Base-by-base conservation (phyloP, 2,329 filamentous ascomycete genomes). In the Samsoniella hepiali region DNA sequence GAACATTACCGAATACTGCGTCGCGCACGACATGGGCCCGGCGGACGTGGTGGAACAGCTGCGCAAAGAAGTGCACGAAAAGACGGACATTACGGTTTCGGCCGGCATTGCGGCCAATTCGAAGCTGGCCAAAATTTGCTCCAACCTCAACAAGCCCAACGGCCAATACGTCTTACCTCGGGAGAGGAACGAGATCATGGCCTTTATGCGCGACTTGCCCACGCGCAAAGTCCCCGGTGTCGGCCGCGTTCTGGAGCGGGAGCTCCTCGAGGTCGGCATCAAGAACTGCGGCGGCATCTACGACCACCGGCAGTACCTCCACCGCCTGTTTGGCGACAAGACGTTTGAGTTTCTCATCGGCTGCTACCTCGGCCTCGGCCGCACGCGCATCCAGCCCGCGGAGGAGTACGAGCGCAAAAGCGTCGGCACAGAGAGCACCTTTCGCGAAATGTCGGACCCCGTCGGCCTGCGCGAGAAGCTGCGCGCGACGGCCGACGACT, bases 111-210 rank as follows among this genome's bases (percentile, higher is more conserved):
- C 93, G 1, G 90, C 92, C 1, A 99, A 99, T 74, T 89, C 93
- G 0, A 94, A 93, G 72, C 81, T 99, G 15, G 94, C 95, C 36
- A 99, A 99, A 76, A 97, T 99, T 38, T 92, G 90, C 69, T 96
- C 92, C 22, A 97, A 99, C 72, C 86, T 90, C 74, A 97, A 98
- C 76, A 99, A 99, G 72, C 95, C 95, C 0, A 96, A 99, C 69
- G 95, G 95, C 0, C 95, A 98, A 72, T 98, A 90, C 69, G 77
- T 85, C 10, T 79, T 98, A 1, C 83, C 89, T 0, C 90, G 83
- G 59, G 88, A 96, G 47, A 84, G 93, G 10, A 77, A 79, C 32
- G 82, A 86, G 1, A 92, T 99, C 65, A 87, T 98, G 84, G 78
- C 82, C 0, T 98, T 97, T 72, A 97, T 98, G 90, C 82, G 84